A percentile compares a stretch with the other conserved stretches of the same genome.
phyloP scores from a whole-genome alignment of 2,329 filamentous ascomycete genomes.

The Simplicillium sp. region DNA sequence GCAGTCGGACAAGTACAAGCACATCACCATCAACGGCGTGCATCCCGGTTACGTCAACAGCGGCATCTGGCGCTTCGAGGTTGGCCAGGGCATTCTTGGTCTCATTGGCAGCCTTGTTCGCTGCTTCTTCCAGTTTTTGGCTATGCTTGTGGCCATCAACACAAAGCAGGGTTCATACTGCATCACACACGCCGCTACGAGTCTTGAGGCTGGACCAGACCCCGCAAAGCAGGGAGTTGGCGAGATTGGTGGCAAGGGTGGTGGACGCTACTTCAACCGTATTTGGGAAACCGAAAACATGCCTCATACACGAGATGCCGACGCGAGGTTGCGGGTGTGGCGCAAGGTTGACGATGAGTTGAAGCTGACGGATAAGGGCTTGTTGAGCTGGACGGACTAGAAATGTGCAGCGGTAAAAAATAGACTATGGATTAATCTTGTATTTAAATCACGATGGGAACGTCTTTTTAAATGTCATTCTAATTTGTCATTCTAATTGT shows the following conservation, averaged over 20 bases:
- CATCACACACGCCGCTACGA: conserved; percentile 6
- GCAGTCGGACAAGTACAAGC: conserved; percentile 10
- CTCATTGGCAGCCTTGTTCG: neutral
- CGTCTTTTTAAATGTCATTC: too few species aligned
- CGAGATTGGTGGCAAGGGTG: conserved; percentile 2
- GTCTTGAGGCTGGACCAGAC: conserved; percentile 3
- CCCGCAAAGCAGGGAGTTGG: conserved; percentile 6
- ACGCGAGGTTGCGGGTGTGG: conserved; percentile 5
- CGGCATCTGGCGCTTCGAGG: conserved; percentile 16
- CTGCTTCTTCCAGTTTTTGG: conserved; percentile 3
- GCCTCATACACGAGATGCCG: conserved; percentile 4
- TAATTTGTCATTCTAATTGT: too few species aligned
- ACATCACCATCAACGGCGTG: conserved; percentile 19
- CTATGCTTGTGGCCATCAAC: conserved; percentile 1
- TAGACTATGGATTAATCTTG: too few species aligned
- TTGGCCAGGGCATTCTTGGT: conserved; percentile 4
- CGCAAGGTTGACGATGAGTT: conserved; percentile 8
- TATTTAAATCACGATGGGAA: too few species aligned
- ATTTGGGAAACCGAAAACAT: conserved; percentile 7
- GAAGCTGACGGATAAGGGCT: conserved; percentile 4
- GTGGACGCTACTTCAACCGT: conserved; percentile 7
- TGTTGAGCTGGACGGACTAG: conserved; percentile 5
- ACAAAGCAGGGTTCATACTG: conserved; percentile 6
- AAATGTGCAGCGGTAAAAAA: too few species aligned
- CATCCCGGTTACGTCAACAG: conserved; percentile 20